Conservation (phyloP, 2,329 filamentous ascomycete genomes). For the Saccharata proteae region DNA sequence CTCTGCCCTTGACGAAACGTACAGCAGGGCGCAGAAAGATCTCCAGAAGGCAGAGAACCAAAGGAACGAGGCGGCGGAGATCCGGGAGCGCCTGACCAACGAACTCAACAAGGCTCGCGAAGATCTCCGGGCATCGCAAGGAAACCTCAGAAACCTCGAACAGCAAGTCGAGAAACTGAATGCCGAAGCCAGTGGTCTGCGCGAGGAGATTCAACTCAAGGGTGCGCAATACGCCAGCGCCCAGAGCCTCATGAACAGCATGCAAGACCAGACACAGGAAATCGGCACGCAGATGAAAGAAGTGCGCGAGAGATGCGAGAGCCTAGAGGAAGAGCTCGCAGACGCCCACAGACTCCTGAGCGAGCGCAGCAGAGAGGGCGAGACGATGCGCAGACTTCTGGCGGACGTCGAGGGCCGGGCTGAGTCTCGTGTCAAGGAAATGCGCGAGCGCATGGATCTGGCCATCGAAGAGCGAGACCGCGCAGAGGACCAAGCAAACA, state of each 20-base stretch:
- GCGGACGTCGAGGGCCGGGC: slow-evolving; percentile 76
- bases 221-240: slow-evolving; percentile 74
- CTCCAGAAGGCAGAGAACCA: slow-evolving; percentile 66
- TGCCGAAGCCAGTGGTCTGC: slow-evolving; percentile 53
- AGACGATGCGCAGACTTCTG: slow-evolving; percentile 85
- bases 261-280: slow-evolving; percentile 86
- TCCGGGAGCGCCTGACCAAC: slow-evolving; percentile 55
- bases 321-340: slow-evolving; percentile 79
- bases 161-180: slow-evolving; percentile 57
- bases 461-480: slow-evolving; percentile 90
- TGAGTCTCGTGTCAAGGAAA: slow-evolving; percentile 72
- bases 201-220: slow-evolving; percentile 76
- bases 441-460: slow-evolving; percentile 76
- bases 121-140: slow-evolving; percentile 46
- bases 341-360: slow-evolving; percentile 78
- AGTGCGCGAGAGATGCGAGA: slow-evolving; percentile 66
- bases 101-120: slow-evolving; percentile 63
- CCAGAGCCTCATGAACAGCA: slow-evolving; percentile 75
- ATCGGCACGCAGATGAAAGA: slow-evolving; percentile 87
- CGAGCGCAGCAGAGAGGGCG: slow-evolving; percentile 81
- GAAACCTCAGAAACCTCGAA: slow-evolving; percentile 61
- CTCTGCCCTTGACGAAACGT: slow-evolving; percentile 65
- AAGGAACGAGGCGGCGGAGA: slow-evolving; percentile 64
- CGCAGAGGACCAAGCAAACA: slow-evolving; percentile 79
- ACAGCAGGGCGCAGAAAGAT: slow-evolving; percentile 62